Percentiles rank a stretch among this genome's conserved stretches.
Evolutionary conservation across 2,329 filamentous ascomycete genomes (phyloP).

Genomic region (Pseudogymnoascus sp.): DNA sequence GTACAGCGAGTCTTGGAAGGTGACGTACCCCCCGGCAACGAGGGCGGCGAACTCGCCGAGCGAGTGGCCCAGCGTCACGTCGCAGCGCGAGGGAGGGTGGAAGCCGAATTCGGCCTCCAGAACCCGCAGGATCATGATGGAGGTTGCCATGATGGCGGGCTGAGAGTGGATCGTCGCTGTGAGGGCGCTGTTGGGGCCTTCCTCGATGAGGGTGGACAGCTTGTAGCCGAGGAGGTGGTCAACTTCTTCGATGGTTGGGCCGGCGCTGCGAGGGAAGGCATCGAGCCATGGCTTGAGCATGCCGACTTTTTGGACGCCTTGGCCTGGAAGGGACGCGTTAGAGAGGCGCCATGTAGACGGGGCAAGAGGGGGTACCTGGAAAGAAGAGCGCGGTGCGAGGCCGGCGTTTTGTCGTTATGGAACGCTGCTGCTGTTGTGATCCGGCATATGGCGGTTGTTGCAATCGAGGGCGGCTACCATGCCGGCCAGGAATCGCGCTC

Average conservation of each 20-base stretch:
- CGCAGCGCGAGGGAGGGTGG: slow-evolving; percentile 58
- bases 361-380: slow-evolving; percentile 24
- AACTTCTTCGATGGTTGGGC: slow-evolving; percentile 75
- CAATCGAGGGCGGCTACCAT: neutral
- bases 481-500: neutral
- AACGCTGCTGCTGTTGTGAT: neutral
- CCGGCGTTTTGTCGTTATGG: slow-evolving; percentile 4
- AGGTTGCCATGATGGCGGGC: slow-evolving; percentile 93
- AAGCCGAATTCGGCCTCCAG: slow-evolving; percentile 82
- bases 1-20: slow-evolving; percentile 67
- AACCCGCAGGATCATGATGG: slow-evolving; percentile 79
- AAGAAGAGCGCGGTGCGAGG: slow-evolving; percentile 38
- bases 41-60: slow-evolving; percentile 89
- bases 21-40: slow-evolving; percentile 72
- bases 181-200: slow-evolving; percentile 68
- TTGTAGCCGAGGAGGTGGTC: slow-evolving; percentile 67
- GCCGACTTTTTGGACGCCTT: slow-evolving; percentile 82
- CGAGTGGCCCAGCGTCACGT: slow-evolving; percentile 83
- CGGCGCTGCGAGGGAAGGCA: slow-evolving; percentile 71
- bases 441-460: neutral
- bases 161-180: slow-evolving; percentile 83
- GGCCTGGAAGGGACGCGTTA: slow-evolving; percentile 45
- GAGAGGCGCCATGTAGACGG: slow-evolving; percentile 6
- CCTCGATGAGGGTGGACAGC: slow-evolving; percentile 68
- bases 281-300: slow-evolving; percentile 83